Base-by-base conservation (phyloP, 2,329 filamentous ascomycete genomes). In the Mycosphaerella sp. region DNA sequence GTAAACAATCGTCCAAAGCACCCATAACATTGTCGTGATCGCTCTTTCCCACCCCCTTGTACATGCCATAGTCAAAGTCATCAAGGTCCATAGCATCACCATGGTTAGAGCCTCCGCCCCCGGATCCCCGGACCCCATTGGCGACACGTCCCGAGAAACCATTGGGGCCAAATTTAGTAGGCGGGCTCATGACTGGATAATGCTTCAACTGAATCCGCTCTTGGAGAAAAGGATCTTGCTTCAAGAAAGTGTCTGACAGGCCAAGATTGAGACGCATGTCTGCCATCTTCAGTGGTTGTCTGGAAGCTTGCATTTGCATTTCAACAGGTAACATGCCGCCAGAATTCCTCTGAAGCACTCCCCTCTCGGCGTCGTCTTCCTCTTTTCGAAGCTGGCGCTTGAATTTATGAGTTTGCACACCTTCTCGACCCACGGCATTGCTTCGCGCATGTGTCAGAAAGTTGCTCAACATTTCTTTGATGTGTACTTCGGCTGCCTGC, bases 321-420 rank as follows among this genome's bases (percentile, higher is more conserved):
- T 96, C 89, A 32, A 89, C 73, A 0, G 90, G 91, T 5, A 96
- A 71, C 25, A 95, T 70, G 1, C 89, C 89, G 42, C 80, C 84
- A 53, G 86, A 84, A 52, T 89, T 87, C 59, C 87, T 79, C 14
- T 79, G 74, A 1, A 94, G 68, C 60, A 90, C 86, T 4, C 89
- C 89, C n/a, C 81, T 77, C 36, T 82, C 78, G 21, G 80, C 82
- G 0, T 81, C 79, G 39, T 85, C 79, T 65, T 95, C 89, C 67
- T 96, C 90, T 41, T 76, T 75, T 49, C 82, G 80, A 9, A 95
- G 75, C 65, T 88, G 86, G 52, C 79, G 78, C 57, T 81, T 82
- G 69, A 91, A 96, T 52, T 81, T 84, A 59, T 84, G 79, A 2
- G 89, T 95, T 66, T 89, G 85, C 52, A 96, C 80, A 49, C 58